Evolutionary conservation across 1,284 basidiomycete genomes (phyloP).

Genomic region (Cryptococcus floricola): DNA sequence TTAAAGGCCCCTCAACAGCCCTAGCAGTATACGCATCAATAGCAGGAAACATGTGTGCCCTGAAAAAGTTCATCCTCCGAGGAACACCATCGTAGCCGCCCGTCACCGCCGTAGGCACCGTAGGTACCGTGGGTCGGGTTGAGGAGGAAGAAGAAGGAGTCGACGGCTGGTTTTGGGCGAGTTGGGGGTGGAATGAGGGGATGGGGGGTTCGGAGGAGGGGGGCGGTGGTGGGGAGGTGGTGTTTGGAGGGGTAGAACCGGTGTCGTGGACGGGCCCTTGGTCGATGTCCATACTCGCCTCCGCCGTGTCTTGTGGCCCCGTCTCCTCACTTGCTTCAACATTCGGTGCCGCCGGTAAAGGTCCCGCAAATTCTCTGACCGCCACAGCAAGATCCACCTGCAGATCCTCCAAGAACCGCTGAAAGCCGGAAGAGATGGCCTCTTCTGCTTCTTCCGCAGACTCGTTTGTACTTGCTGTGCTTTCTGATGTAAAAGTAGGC

Average conservation of each 20-base stretch:
- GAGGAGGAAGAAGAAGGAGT: no score
- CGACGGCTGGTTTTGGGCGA: not conserved
- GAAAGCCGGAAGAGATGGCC: slow-evolving; percentile 33
- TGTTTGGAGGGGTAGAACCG: not conserved
- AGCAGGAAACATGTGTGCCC: slow-evolving; percentile 46
- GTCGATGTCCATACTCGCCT: not conserved
- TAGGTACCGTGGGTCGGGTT: not conserved
- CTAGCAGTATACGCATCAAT: slow-evolving; percentile 12
- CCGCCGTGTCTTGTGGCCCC: not conserved
- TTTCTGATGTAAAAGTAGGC: not conserved
- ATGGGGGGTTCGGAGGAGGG: slow-evolving; percentile 5
- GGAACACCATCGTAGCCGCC: slow-evolving; percentile 30
- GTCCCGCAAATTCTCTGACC: slow-evolving; percentile 36
- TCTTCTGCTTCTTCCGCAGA: slow-evolving; percentile 1
- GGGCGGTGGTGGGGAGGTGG: not conserved
- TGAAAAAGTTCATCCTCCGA: slow-evolving; percentile 47
- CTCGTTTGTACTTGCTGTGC: not conserved
- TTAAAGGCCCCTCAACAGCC: slow-evolving; percentile 6
- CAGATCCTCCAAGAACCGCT: slow-evolving; percentile 40
- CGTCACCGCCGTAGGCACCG: slow-evolving; percentile 13
- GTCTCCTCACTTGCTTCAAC: slow-evolving; percentile 6
- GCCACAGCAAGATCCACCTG: slow-evolving; percentile 42
- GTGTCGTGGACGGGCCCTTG: not conserved
- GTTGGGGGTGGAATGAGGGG: slow-evolving; percentile 20
- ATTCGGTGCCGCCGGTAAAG: slow-evolving; percentile 6